Percentiles rank a stretch among this genome's conserved stretches.
phyloP scores from a whole-genome alignment of 2,329 filamentous ascomycete genomes.

The Daldinia sp. region DNA sequence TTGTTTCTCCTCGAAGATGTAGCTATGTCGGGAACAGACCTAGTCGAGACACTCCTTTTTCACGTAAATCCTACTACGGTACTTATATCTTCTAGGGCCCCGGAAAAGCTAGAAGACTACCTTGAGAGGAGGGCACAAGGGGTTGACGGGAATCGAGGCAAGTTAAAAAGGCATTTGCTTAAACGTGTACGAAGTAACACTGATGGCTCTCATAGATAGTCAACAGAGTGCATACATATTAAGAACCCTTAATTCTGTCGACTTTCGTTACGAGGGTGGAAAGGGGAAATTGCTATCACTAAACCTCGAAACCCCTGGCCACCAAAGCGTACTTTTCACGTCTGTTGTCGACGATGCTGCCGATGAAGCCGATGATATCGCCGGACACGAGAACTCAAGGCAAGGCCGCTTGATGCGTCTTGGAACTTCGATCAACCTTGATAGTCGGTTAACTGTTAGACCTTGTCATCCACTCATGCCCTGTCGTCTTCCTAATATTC shows the following conservation, averaged over 20 bases:
- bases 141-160: conserved; percentile 44
- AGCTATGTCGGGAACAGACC: conserved; percentile 70
- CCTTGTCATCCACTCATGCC: background rate
- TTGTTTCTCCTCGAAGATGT: conserved; percentile 82
- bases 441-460: conserved; percentile 73
- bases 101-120: conserved; percentile 51
- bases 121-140: conserved; percentile 49
- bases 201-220: conserved; percentile 45
- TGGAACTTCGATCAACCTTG: conserved; percentile 75
- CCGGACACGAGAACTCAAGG: conserved; percentile 56
- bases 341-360: conserved; percentile 58
- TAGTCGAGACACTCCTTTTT: conserved; percentile 68
- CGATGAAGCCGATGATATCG: conserved; percentile 48
- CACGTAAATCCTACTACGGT: conserved; percentile 64
- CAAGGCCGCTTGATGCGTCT: conserved; percentile 74
- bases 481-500: conserved; percentile 24
- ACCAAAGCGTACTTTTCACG: conserved; percentile 67
- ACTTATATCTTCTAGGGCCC: conserved; percentile 59
- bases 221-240: conserved; percentile 58
- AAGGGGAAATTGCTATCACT: conserved; percentile 71
- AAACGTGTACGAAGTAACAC: background rate
- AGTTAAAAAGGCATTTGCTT: background rate
- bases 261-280: conserved; percentile 75
- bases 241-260: conserved; percentile 72
- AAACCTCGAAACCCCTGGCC: conserved; percentile 57